Conservation (phyloP, 1,139 yeast genomes). For the Hemisphaericaspora lyxosophila region DNA sequence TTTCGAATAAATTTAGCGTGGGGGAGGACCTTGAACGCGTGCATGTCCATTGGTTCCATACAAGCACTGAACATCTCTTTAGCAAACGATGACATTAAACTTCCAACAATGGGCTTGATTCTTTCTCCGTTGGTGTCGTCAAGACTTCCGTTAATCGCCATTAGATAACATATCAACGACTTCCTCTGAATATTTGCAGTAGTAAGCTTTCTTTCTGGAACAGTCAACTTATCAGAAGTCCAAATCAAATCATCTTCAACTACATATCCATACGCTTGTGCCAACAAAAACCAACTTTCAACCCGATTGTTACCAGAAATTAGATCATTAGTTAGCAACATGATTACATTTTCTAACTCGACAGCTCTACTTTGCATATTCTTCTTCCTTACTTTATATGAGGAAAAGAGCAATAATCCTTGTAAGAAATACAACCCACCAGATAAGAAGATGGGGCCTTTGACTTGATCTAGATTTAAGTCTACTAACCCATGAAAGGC, state of each 20-base stretch:
- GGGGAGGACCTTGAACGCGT: slow-evolving; percentile 45
- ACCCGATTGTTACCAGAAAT: slow-evolving; percentile 63
- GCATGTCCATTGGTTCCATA: slow-evolving; percentile 67
- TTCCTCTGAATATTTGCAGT: slow-evolving; percentile 70
- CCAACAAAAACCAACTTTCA: slow-evolving; percentile 86
- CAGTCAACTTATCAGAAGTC: slow-evolving; percentile 82
- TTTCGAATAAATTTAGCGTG: slow-evolving; percentile 35
- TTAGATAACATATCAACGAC: slow-evolving; percentile 69
- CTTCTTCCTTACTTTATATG: slow-evolving; percentile 67
- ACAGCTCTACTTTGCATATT: slow-evolving; percentile 77
- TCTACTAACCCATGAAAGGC: slow-evolving; percentile 57
- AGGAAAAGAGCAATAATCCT: slow-evolving; percentile 65
- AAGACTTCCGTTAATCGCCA: slow-evolving; percentile 62
- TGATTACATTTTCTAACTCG: slow-evolving; percentile 74
- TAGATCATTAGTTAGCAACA: slow-evolving; percentile 65
- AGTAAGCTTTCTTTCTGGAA: slow-evolving; percentile 56
- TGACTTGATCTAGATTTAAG: slow-evolving; percentile 21
- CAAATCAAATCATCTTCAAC: slow-evolving; percentile 89
- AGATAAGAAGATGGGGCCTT: slow-evolving; percentile 19
- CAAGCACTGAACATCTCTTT: slow-evolving; percentile 62
- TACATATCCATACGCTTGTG: slow-evolving; percentile 73
- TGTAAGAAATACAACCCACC: slow-evolving; percentile 73
- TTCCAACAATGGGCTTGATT: slow-evolving; percentile 37
- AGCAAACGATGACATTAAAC: slow-evolving; percentile 58
- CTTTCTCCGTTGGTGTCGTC: slow-evolving; percentile 18